Conservation (phyloP, 2,329 filamentous ascomycete genomes). For the Penicillium sp. region DNA sequence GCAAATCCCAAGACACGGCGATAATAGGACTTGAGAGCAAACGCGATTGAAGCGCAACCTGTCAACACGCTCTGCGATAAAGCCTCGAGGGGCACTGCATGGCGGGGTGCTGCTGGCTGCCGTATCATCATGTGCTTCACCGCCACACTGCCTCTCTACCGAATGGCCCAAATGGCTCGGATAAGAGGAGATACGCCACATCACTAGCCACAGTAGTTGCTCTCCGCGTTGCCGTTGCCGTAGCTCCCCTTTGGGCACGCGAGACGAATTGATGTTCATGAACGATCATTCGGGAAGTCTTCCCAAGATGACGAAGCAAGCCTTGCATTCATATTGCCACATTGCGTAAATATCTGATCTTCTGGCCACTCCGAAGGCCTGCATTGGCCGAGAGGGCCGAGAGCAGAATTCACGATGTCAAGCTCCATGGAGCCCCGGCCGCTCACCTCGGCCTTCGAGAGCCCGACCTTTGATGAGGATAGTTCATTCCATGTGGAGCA, state of each 20-base stretch:
- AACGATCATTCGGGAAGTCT: background rate
- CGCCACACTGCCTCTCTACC: constrained; percentile 2
- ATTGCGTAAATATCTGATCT: constrained; percentile 5
- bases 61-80: constrained; percentile 17
- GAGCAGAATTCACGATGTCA: constrained; percentile 31
- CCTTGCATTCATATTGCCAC: background rate
- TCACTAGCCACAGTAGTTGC: constrained; percentile 23
- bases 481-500: constrained; percentile 80
- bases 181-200: constrained; percentile 2
- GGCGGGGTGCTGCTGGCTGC: constrained; percentile 22
- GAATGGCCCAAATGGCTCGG: background rate
- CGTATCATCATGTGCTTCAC: constrained; percentile 20
- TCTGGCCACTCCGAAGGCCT: constrained; percentile 8
- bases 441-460: constrained; percentile 68
- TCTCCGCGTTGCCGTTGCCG: constrained; percentile 20
- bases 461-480: constrained; percentile 83
- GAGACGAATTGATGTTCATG: constrained; percentile 3
- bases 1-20: background rate
- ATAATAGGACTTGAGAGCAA: background rate
- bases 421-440: constrained; percentile 42
- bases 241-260: constrained; percentile 16
- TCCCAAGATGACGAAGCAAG: constrained; percentile 6
- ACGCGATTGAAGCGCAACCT: background rate
- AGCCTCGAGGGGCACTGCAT: constrained; percentile 34
- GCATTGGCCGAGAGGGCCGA: constrained; percentile 12